These are phyloP conservation scores for Fusarium foetens DNA, from an alignment of 2,329 filamentous ascomycete genomes.

Conservation along the genomic window DNA sequence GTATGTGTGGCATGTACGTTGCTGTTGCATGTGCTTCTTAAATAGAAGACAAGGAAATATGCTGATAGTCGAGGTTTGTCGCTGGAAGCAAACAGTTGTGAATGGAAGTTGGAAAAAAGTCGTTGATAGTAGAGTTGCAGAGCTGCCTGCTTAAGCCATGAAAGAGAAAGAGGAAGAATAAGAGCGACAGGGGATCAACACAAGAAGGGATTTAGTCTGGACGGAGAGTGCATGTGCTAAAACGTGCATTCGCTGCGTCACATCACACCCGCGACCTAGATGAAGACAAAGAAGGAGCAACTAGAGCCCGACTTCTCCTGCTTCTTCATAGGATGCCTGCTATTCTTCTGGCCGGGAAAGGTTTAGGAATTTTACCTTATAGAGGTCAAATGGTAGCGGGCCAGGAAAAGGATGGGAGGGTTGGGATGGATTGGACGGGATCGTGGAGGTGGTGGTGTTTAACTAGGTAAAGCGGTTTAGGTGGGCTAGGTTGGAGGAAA, in stretches of 20 bases:
- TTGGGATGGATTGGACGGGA: conserved; percentile 12
- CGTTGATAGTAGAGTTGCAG: conserved; percentile 14
- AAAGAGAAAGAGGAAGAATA: conserved; percentile 20
- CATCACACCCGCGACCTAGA: conserved; percentile 31
- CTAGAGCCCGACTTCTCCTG: conserved; percentile 12
- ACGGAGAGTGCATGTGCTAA: conserved; percentile 36
- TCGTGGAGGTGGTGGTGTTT: conserved; percentile 31
- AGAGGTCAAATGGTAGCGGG: conserved; percentile 29
- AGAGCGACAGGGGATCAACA: conserved; percentile 35
- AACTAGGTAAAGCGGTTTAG: conserved; percentile 29
- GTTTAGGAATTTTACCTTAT: conserved; percentile 23
- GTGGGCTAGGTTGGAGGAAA: conserved; percentile 19
- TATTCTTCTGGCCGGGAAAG: conserved; percentile 24
- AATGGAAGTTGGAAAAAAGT: conserved; percentile 1
- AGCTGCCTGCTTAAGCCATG: conserved; percentile 17
- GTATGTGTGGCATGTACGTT: neutral
- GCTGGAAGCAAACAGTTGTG: neutral
- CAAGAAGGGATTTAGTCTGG: conserved; percentile 18
- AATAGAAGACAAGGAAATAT: conserved; percentile 7
- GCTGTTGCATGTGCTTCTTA: conserved; percentile 6
- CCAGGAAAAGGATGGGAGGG: conserved; percentile 34
- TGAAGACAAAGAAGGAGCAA: conserved; percentile 31
- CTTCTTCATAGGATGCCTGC: conserved; percentile 24
- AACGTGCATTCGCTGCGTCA: conserved; percentile 34
- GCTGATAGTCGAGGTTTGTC: neutral